phyloP scores from a whole-genome alignment of 2,329 filamentous ascomycete genomes.

The Fusarium foetens region DNA sequence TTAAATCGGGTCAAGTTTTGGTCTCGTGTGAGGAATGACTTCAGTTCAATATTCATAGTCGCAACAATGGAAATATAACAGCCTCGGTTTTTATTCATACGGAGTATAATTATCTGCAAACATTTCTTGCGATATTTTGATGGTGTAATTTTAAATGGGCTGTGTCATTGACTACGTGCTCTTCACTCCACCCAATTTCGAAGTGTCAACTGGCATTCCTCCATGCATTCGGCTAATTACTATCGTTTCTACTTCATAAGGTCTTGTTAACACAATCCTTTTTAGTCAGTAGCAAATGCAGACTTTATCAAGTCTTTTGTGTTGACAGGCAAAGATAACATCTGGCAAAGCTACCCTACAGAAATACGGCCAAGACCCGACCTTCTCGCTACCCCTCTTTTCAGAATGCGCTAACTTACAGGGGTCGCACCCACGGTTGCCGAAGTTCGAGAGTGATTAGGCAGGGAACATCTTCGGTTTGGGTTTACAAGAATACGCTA shows the following conservation, averaged over 20 bases:
- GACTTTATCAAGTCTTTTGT: background rate
- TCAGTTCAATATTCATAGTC: fast-evolving
- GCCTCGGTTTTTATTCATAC: too few species aligned
- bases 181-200: too few species aligned
- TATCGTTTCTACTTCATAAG: fast-evolving
- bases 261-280: background rate
- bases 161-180: background rate
- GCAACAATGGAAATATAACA: background rate
- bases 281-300: background rate
- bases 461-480: background rate
- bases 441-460: background rate
- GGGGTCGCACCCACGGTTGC: background rate
- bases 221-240: fast-evolving
- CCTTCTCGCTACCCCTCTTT: background rate
- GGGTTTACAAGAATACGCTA: background rate
- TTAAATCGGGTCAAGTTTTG: too few species aligned
- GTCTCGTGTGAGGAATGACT: background rate
- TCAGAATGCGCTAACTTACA: background rate
- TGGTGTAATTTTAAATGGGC: background rate
- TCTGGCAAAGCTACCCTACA: background rate
- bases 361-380: background rate
- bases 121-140: too few species aligned
- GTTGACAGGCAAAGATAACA: background rate
- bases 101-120: too few species aligned
- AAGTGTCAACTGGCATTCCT: background rate